phyloP scores from a whole-genome alignment of 768 basidiomycete genomes.

The Amanita inopinata region DNA sequence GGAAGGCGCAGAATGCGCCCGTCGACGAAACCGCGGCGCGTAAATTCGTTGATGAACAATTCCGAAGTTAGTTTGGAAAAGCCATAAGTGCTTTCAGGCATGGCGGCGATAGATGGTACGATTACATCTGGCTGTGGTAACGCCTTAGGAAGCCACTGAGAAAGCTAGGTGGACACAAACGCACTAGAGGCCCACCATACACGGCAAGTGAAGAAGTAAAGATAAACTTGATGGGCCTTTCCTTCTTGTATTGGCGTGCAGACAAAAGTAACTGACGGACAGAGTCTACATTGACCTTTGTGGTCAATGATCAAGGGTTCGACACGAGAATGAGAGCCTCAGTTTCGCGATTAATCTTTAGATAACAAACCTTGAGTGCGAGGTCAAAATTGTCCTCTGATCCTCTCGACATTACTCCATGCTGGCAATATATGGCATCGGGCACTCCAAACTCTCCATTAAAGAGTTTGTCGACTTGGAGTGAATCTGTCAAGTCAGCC shows the following conservation, averaged over 20 bases:
- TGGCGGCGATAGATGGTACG: slow-evolving; percentile 38
- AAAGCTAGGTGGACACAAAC: slow-evolving; percentile 3
- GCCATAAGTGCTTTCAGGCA: slow-evolving; percentile 49
- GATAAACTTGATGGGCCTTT: slow-evolving; percentile 36
- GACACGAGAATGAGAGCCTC: background rate
- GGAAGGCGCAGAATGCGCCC: slow-evolving; percentile 52
- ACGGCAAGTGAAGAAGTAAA: slow-evolving; percentile 52
- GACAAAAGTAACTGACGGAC: slow-evolving; percentile 34
- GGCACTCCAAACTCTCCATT: slow-evolving; percentile 29
- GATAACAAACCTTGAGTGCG: slow-evolving; percentile 32
- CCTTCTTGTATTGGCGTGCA: slow-evolving; percentile 20
- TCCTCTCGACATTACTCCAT: slow-evolving; percentile 57
- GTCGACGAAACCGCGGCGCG: slow-evolving; percentile 46
- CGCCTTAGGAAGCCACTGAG: background rate
- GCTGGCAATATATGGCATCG: slow-evolving; percentile 36
- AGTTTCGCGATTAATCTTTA: too few species aligned
- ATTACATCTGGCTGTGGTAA: slow-evolving; percentile 29
- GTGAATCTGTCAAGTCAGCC: slow-evolving; percentile 29
- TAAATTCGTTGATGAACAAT: slow-evolving; percentile 49
- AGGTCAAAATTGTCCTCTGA: slow-evolving; percentile 52
- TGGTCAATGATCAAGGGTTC: too few species aligned
- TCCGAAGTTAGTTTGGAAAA: slow-evolving; percentile 46
- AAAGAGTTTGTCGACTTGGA: slow-evolving; percentile 28
- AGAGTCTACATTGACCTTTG: slow-evolving; percentile 51
- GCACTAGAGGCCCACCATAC: slow-evolving; percentile 43